These are phyloP conservation scores for Entomortierella lignicola DNA, from an alignment of 192 early-diverging fungal species.

Conservation along the genomic window DNA sequence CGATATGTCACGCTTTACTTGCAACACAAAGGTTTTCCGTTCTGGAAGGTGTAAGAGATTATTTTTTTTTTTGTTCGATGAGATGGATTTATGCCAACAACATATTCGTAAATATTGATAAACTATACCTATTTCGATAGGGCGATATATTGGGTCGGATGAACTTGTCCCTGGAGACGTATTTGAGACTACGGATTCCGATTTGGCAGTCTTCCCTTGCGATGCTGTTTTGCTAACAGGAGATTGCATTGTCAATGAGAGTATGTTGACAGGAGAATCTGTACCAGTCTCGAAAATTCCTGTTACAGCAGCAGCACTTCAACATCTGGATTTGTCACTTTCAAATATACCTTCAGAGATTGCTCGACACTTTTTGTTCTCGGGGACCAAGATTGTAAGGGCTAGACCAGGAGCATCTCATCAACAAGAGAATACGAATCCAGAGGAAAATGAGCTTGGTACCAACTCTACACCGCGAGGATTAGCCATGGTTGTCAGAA, in stretches of 20 bases:
- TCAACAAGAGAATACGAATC: constrained; percentile 34
- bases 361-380: constrained; percentile 89
- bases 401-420: constrained; percentile 63
- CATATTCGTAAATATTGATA: background rate
- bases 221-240: constrained; percentile 93
- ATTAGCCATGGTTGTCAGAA: constrained; percentile 86
- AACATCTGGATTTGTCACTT: constrained; percentile 73
- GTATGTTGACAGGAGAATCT: constrained; percentile 98
- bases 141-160: constrained; percentile 64
- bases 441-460: constrained; percentile 37
- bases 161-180: constrained; percentile 98
- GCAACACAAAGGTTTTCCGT: constrained; percentile 82
- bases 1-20: constrained; percentile 91
- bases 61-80: background rate
- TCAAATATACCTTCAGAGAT: constrained; percentile 81
- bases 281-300: constrained; percentile 94
- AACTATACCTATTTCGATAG: constrained; percentile 15
- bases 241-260: constrained; percentile 98
- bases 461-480: constrained; percentile 56
- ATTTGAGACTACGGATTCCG: constrained; percentile 79
- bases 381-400: constrained; percentile 92
- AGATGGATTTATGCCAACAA: constrained; percentile 45
- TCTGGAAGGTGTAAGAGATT: constrained; percentile 61
- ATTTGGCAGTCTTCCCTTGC: constrained; percentile 81
- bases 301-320: constrained; percentile 71